Evolutionary conservation across 352 stramenopile genomes (phyloP), one percentile per base, ranked within the genome.

Genomic region (Globisporangium echinulatum): DNA sequence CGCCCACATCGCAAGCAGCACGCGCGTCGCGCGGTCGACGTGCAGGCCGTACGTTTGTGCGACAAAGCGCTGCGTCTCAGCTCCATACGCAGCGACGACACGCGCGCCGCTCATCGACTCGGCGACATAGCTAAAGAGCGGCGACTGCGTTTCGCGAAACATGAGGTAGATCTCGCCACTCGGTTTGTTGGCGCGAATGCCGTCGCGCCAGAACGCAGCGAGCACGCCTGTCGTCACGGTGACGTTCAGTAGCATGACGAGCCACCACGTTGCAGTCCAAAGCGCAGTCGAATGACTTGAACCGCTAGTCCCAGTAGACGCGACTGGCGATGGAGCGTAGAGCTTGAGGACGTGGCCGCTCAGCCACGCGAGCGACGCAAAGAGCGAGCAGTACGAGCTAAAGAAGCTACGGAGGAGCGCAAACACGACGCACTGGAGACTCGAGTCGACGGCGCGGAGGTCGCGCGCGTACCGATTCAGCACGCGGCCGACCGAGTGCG

Each of bases 401-500:
- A 73, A 73, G 42, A 75, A 75, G 11, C 64, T 71, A 17, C 74
- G 70, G 62, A 81, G 25, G 36, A 79, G 52, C 9, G 65, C 72
- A 36, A 79, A 82, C 49, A 70, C 64, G 25, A 66, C 70, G 40
- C 71, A 56, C 43, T 79, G 72, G 54, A 81, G 42, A 66, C n/a
- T 72, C 62, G 52, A 79, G 70, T 78, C 70, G 8, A 78, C 70
- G 7, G 70, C 59, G 46, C 67, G 65, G 1, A 78, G 59, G 39
- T 66, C 60, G 15, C 60, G 54, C 13, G 60, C 47, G 46, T 82
- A 82, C 15, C 73, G 68, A 47, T 75, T 77, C 48, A 82, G 71
- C 15, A 82, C 63, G 40, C 77, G 64, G 0, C 73, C 73, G 19
- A 82, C 70, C n/a, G 73, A 70, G 13, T 70, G 79, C 9, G 65